Evolutionary conservation across 805 yeast genomes (phyloP).

Genomic region (Wickerhamiella nectarea): DNA sequence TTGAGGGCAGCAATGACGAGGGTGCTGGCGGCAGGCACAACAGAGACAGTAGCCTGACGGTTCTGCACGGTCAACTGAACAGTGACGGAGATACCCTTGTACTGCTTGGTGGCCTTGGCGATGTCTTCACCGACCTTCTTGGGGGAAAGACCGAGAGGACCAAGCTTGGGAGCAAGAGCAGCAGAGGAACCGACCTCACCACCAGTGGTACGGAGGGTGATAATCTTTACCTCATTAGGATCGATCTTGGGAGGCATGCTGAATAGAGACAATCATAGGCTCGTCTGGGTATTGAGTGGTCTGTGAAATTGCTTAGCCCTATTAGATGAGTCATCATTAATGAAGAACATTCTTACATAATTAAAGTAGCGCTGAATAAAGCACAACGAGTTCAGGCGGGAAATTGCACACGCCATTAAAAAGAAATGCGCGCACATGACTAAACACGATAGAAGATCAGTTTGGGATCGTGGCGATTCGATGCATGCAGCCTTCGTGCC

Average conservation of each 20-base stretch:
- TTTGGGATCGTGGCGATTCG: too few species aligned
- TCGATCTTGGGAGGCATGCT: slow-evolving; percentile 93
- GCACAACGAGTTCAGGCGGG: too few species aligned
- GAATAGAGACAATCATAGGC: not conserved
- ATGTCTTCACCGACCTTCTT: slow-evolving; percentile 99
- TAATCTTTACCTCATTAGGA: slow-evolving; percentile 95
- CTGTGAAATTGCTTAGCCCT: not conserved
- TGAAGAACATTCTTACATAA: too few species aligned
- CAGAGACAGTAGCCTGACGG: slow-evolving; percentile 99
- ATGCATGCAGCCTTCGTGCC: too few species aligned
- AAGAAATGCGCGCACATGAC: too few species aligned
- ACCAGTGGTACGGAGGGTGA: slow-evolving; percentile 99
- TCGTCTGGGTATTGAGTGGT: slow-evolving; percentile 3
- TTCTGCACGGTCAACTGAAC: slow-evolving; percentile 97
- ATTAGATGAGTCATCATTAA: not conserved
- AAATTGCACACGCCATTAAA: too few species aligned
- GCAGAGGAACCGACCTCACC: slow-evolving; percentile 99
- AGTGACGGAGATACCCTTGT: slow-evolving; percentile 98
- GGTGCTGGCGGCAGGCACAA: slow-evolving; percentile 98
- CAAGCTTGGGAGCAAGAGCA: slow-evolving; percentile 99
- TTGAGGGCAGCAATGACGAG: slow-evolving; percentile 97
- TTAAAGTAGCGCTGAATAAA: too few species aligned
- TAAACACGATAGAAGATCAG: too few species aligned
- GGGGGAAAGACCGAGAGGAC: slow-evolving; percentile 99
- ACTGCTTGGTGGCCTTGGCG: slow-evolving; percentile 98